Conservation (phyloP, 73 alveolate genomes). For the Paramecium caudatum region DNA sequence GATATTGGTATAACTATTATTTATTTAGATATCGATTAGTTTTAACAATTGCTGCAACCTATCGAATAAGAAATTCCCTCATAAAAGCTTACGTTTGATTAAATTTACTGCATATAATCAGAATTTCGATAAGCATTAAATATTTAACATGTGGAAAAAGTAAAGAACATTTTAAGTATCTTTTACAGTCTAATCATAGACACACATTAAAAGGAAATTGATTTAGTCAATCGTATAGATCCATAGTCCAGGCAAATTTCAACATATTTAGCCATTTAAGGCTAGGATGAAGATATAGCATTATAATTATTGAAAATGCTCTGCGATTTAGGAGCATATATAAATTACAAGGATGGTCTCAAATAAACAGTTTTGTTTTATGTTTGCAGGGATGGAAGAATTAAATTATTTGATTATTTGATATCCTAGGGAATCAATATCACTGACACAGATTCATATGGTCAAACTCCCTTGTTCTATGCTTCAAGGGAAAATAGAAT, state of each 20-base stretch:
- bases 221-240: conserved; percentile 71
- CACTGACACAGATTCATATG: conserved; percentile 66
- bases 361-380: conserved; percentile 71
- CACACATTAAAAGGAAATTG: conserved; percentile 28
- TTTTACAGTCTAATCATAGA: background rate
- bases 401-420: conserved; percentile 49
- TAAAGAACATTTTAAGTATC: conserved; percentile 2
- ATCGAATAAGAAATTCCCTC: conserved; percentile 30
- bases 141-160: conserved; percentile 7
- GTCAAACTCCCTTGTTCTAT: conserved; percentile 88
- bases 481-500: conserved; percentile 88
- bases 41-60: background rate
- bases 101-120: background rate
- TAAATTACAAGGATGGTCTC: conserved; percentile 61
- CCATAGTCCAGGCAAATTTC: conserved; percentile 66
- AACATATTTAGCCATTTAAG: conserved; percentile 67
- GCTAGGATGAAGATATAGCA: conserved; percentile 57
- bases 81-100: background rate
- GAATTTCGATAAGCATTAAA: conserved; percentile 17
- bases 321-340: conserved; percentile 70
- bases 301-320: background rate
- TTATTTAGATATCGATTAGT: conserved; percentile 29
- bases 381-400: conserved; percentile 69
- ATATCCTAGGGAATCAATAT: conserved; percentile 25
- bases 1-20: conserved; percentile 14